Conservation (phyloP, 129 eudicot species). For the Tagetes erecta region DNA sequence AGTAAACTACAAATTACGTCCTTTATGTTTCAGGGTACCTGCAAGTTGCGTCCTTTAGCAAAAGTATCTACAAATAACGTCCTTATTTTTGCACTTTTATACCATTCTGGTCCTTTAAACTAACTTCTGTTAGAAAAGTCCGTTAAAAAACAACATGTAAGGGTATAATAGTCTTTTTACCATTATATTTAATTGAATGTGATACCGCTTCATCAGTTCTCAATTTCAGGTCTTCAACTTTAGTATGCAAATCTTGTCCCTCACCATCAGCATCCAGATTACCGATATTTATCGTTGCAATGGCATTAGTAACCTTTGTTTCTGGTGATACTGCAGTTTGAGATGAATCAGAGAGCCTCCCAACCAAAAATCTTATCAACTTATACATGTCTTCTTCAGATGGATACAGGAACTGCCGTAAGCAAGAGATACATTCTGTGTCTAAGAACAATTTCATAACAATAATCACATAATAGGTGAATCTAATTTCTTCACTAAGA, state of each 20-base stretch:
- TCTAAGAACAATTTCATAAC: constrained; percentile 44
- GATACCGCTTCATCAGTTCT: constrained; percentile 27
- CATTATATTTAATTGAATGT: constrained; percentile 20
- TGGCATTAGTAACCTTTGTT: constrained; percentile 18
- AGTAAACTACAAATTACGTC: no score
- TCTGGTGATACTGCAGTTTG: constrained; percentile 25
- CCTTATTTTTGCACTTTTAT: no score
- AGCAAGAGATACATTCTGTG: constrained; percentile 50
- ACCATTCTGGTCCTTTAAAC: no score
- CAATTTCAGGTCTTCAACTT: constrained; percentile 34
- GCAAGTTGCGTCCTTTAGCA: no score
- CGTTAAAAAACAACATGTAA: no score
- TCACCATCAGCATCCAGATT: constrained; percentile 18
- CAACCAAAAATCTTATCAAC: constrained; percentile 69
- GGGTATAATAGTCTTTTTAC: no score
- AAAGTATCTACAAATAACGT: no score
- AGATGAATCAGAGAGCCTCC: constrained; percentile 62
- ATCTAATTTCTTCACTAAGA: not conserved
- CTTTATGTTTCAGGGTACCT: no score
- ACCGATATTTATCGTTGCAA: constrained; percentile 16
- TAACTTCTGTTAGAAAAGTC: no score
- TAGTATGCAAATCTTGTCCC: constrained; percentile 27
- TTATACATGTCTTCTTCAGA: constrained; percentile 79
- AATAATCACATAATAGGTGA: constrained; percentile 24
- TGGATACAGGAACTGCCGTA: constrained; percentile 87